phyloP scores from a whole-genome alignment of 192 early-diverging fungal genomes.

The Entomortierella parvispora region DNA sequence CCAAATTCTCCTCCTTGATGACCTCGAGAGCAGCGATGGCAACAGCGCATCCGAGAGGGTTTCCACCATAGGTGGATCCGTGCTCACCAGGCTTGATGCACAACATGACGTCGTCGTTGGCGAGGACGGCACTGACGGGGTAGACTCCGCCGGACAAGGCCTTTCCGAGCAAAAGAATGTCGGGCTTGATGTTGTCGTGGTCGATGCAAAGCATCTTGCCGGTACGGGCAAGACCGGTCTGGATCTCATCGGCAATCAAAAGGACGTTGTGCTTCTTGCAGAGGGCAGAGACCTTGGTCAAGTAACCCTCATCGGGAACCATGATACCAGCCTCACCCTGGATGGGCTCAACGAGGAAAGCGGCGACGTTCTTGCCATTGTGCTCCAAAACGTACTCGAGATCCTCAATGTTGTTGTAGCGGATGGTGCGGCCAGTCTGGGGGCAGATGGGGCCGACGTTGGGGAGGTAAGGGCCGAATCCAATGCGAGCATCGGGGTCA shows the following conservation, averaged over 20 bases:
- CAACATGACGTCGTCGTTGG: conserved; percentile 83
- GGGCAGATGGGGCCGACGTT: conserved; percentile 86
- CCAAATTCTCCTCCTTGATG: conserved; percentile 92
- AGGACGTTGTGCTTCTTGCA: conserved; percentile 98
- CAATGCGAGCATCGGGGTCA: conserved; percentile 83
- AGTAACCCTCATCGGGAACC: conserved; percentile 94
- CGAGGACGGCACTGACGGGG: conserved; percentile 94
- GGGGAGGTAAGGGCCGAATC: conserved; percentile 96
- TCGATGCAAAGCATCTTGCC: conserved; percentile 95
- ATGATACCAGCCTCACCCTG: conserved; percentile 99
- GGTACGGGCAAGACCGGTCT: conserved; percentile 95
- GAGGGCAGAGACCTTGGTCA: conserved; percentile 85
- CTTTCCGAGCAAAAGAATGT: conserved; percentile 96
- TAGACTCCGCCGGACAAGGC: conserved; percentile 98
- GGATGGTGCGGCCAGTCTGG: conserved; percentile 70
- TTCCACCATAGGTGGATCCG: conserved; percentile 98
- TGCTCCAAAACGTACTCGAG: conserved; percentile 87
- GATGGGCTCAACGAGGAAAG: conserved; percentile 98
- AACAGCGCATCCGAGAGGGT: conserved; percentile 93
- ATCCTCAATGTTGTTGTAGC: conserved; percentile 89
- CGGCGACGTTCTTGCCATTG: conserved; percentile 86
- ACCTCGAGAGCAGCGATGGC: conserved; percentile 96
- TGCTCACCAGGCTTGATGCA: conserved; percentile 92
- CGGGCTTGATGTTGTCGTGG: conserved; percentile 92
- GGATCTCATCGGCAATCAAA: conserved; percentile 98